These are phyloP conservation scores for Gamsiella multidivaricata DNA, from an alignment of 192 early-diverging fungal genomes.

Conservation along the genomic window DNA sequence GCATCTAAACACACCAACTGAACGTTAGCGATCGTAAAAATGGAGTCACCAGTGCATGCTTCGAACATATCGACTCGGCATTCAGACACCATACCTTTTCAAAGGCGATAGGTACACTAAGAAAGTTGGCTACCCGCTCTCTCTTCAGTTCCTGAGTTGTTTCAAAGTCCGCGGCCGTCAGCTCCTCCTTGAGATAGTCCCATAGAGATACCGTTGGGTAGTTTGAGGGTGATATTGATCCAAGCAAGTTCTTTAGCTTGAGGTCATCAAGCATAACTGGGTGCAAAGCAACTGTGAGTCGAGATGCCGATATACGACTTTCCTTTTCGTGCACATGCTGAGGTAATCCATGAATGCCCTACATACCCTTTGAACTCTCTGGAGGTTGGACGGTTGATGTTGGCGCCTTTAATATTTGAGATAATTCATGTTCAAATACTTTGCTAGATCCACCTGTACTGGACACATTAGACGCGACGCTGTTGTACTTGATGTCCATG, in stretches of 20 bases:
- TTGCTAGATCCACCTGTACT: slow-evolving; percentile 7
- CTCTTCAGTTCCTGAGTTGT: slow-evolving; percentile 84
- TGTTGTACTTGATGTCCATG: slow-evolving; percentile 4
- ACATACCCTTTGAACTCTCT: slow-evolving; percentile 18
- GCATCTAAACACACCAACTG: slow-evolving; percentile 61
- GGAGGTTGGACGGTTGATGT: neutral
- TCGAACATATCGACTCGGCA: too few relatives aligned
- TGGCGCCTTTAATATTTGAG: slow-evolving; percentile 3
- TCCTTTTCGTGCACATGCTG: too few relatives aligned
- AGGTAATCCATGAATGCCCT: too few relatives aligned
- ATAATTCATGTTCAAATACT: slow-evolving; percentile 20
- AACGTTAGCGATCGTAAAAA: neutral
- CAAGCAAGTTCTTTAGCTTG: slow-evolving; percentile 30
- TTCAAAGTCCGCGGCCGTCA: slow-evolving; percentile 74
- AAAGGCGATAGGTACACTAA: slow-evolving; percentile 86
- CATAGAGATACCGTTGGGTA: slow-evolving; percentile 54
- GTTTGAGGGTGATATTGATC: slow-evolving; percentile 31
- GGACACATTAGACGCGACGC: neutral
- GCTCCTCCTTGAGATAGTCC: slow-evolving; percentile 72
- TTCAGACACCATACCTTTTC: slow-evolving; percentile 85
- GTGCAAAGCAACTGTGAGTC: too few relatives aligned
- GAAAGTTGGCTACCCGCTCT: slow-evolving; percentile 87
- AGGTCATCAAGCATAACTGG: slow-evolving; percentile 26
- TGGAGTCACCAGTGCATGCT: neutral
- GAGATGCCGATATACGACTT: too few relatives aligned